Base-by-base conservation (phyloP, 2,329 filamentous ascomycete species). In the Phaeosphaeria sp. region DNA sequence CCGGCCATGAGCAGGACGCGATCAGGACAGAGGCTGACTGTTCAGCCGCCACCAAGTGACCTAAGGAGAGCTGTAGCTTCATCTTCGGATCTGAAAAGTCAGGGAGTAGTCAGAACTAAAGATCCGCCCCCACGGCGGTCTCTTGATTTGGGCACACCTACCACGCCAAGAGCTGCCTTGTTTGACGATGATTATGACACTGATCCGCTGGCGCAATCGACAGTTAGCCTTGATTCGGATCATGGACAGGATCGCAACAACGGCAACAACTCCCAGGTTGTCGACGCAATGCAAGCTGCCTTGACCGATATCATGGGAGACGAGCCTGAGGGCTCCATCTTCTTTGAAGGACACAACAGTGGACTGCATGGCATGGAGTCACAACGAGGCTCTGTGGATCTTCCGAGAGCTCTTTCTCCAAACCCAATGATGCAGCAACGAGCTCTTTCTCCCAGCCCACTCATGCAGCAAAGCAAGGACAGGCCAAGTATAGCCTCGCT, bases 291-390 rank as follows among this genome's bases (percentile, higher is more conserved):
- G 85, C 93, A 98, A 74, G 88, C 91, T 64, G 95, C 93, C 17
- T 82, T 99, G 49, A 96, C 90, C 64, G 91, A 93, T 63, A 99
- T 99, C 61, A 90, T 99, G 82, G 92, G 92, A 65, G 88, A 93
- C 64, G 87, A 90, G 48, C 87, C 90, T 20, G 80, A 87, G 42
- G 85, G 85, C 17, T 91, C 90, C 0, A 77, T 93, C 0, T 92
- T 93, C 73, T 84, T 83, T 2, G 83, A 85, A 3, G 54, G 78
- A 74, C 47, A 76, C 75, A 30, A 84, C 82, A 50, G 85, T 80
- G 71, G 76, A 82, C 22, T 86, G 83, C 80, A 81, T 42, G 87
- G 89, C n/a, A 83, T 84, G 47, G 83, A 85, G 33, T 90, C 89
- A 0, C 81, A 84, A 33, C 81, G 85, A 60, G 87, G 83, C 53